phyloP scores from a whole-genome alignment of 164 flowering plant genomes.

The Cinnamomum chago region DNA sequence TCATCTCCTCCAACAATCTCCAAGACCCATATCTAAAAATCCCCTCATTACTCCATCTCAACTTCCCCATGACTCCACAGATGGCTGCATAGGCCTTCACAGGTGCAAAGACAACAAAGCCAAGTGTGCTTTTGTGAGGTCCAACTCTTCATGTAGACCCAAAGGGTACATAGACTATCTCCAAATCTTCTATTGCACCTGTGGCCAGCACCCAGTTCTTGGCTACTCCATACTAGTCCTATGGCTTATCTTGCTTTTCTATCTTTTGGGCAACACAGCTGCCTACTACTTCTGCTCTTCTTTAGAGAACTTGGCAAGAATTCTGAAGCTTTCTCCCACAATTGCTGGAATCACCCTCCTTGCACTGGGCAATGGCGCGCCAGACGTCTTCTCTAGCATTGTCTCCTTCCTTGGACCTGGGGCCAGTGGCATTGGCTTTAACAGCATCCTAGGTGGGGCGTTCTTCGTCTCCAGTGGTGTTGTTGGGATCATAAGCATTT shows the following conservation, averaged over 20 bases:
- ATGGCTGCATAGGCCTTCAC: constrained; percentile 22
- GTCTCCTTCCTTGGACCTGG: constrained; percentile 55
- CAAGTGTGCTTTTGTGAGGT: constrained; percentile 44
- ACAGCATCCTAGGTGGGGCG: constrained; percentile 69
- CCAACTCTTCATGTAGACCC: constrained; percentile 37
- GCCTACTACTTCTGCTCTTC: constrained; percentile 72
- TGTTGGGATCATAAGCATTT: constrained; percentile 55
- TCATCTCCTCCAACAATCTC: not conserved
- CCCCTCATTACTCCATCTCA: not conserved
- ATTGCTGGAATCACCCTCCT: constrained; percentile 82
- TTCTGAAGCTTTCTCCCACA: constrained; percentile 57
- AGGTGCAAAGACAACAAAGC: constrained; percentile 22
- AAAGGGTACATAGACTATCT: constrained; percentile 62
- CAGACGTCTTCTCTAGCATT: constrained; percentile 69
- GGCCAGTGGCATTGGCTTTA: constrained; percentile 50
- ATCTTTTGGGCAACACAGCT: constrained; percentile 70
- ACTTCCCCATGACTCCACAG: not conserved
- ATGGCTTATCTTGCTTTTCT: constrained; percentile 65
- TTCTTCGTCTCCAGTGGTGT: constrained; percentile 64
- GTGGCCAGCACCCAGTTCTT: constrained; percentile 30
- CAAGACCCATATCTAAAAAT: not conserved
- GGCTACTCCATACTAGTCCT: constrained; percentile 34
- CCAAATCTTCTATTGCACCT: constrained; percentile 53
- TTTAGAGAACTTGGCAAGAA: constrained; percentile 48
- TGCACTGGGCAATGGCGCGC: constrained; percentile 81